These are phyloP conservation scores for Pythium insidiosum DNA, from an alignment of 352 stramenopile species.

Conservation along the genomic window DNA sequence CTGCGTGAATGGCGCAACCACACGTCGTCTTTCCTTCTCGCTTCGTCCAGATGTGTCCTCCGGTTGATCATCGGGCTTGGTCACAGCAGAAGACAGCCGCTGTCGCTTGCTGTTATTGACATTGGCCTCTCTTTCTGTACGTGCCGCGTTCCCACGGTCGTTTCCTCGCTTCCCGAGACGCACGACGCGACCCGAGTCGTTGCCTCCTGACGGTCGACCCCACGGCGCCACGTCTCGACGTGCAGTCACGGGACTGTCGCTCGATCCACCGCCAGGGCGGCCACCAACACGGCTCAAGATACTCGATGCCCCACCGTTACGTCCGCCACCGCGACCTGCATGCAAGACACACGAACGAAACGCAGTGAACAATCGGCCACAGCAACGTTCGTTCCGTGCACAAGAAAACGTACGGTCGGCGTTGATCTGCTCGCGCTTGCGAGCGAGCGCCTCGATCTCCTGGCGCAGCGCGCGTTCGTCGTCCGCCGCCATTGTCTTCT, in stretches of 20 bases:
- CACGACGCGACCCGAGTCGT: constrained; percentile 4
- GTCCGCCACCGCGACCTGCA: too few species aligned
- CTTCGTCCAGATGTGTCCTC: too few species aligned
- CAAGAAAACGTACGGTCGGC: constrained; percentile 10
- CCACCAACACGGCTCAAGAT: too few species aligned
- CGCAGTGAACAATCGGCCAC: too few species aligned
- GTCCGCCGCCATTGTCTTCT: constrained; percentile 20
- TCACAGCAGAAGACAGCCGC: constrained; percentile 28
- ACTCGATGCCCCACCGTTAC: too few species aligned
- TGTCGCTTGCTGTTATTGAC: constrained; percentile 27
- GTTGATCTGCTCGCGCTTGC: constrained; percentile 41
- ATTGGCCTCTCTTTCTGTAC: constrained; percentile 11
- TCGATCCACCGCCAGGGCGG: too few species aligned
- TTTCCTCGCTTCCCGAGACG: constrained; percentile 20
- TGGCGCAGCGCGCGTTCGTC: constrained; percentile 45
- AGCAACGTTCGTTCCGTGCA: too few species aligned
- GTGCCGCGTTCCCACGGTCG: background rate
- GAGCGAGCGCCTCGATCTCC: constrained; percentile 36
- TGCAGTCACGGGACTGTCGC: too few species aligned
- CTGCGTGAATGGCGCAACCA: constrained; percentile 43
- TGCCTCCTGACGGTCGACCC: background rate
- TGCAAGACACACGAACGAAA: too few species aligned
- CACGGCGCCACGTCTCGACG: too few species aligned
- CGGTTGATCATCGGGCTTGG: constrained; percentile 17
- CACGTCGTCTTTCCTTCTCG: constrained; percentile 41